Percentiles rank a stretch among this genome's conserved stretches.
Evolutionary conservation across 371 early-diverging fungal genomes (phyloP).

Genomic region (Amoeboaphelidium protococcarum): DNA sequence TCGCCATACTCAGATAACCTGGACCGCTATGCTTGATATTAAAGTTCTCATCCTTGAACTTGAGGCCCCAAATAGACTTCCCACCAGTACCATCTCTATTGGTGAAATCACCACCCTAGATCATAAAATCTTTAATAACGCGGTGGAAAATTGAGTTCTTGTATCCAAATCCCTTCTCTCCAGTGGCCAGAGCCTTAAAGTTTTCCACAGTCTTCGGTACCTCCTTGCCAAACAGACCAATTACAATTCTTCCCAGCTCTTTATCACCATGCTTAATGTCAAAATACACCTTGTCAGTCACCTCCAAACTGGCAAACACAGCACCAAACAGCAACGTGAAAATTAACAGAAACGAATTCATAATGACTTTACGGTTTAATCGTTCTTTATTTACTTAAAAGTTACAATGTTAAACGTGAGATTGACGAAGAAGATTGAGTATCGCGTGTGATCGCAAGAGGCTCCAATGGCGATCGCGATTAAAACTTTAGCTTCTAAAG

Average conservation of each 20-base stretch:
- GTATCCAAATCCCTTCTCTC: constrained; percentile 55
- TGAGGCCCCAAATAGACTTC: constrained; percentile 61
- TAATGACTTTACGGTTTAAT: no score
- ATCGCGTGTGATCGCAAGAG: neutral
- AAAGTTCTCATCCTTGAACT: constrained; percentile 92
- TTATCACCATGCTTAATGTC: constrained; percentile 61
- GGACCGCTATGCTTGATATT: constrained; percentile 46
- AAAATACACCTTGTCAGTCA: constrained; percentile 45
- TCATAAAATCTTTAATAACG: constrained; percentile 17
- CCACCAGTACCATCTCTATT: constrained; percentile 89
- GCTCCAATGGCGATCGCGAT: neutral
- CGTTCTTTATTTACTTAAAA: neutral
- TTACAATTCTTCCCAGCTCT: constrained; percentile 50
- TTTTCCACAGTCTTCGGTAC: constrained; percentile 24
- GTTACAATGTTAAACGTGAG: neutral
- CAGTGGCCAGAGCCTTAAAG: constrained; percentile 59
- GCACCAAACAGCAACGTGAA: constrained; percentile 14
- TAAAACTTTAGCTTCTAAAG: no score
- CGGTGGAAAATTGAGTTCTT: constrained; percentile 19
- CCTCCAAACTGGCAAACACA: no score
- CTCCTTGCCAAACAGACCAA: constrained; percentile 49
- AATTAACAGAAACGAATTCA: no score
- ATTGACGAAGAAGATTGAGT: neutral
- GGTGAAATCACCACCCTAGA: constrained; percentile 19
- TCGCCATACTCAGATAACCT: constrained; percentile 84